A percentile compares a stretch with the other conserved stretches of the same genome.
Conservation (phyloP, 495 filamentous ascomycete species). For the Aspergillus coremiiformis region DNA sequence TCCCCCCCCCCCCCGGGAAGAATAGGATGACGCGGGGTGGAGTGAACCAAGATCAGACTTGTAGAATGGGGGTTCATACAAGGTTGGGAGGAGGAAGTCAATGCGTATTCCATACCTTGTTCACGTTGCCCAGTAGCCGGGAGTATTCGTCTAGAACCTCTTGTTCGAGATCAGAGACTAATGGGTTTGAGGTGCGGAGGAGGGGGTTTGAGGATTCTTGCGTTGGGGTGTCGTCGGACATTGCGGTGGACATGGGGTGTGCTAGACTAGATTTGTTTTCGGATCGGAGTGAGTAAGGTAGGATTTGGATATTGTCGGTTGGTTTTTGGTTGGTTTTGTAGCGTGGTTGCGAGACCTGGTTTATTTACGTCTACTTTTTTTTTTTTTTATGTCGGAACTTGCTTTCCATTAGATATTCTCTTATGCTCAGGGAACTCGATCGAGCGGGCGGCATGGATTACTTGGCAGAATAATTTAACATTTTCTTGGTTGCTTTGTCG, state of each 20-base stretch:
- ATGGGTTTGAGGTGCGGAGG: constrained; percentile 30
- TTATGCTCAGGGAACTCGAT: too few relatives aligned
- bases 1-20: too few relatives aligned
- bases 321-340: too few relatives aligned
- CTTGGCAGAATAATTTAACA: too few relatives aligned
- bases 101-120: constrained; percentile 51
- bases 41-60: too few relatives aligned
- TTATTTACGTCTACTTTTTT: too few relatives aligned
- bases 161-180: constrained; percentile 71
- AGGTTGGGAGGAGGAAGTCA: not conserved
- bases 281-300: not conserved
- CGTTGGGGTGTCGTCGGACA: not conserved
- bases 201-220: constrained; percentile 29
- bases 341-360: too few relatives aligned
- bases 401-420: too few relatives aligned
- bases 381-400: too few relatives aligned
- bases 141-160: constrained; percentile 92
- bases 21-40: too few relatives aligned
- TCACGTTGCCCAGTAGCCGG: constrained; percentile 80
- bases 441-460: too few relatives aligned
- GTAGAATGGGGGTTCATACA: not conserved
- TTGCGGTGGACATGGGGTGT: not conserved
- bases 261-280: not conserved
- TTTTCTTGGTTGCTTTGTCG: too few relatives aligned
- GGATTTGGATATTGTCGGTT: not conserved